Evolutionary conservation across 1,284 basidiomycete genomes (phyloP).

Genomic region (Ceratorhiza oryzae-sativae): DNA sequence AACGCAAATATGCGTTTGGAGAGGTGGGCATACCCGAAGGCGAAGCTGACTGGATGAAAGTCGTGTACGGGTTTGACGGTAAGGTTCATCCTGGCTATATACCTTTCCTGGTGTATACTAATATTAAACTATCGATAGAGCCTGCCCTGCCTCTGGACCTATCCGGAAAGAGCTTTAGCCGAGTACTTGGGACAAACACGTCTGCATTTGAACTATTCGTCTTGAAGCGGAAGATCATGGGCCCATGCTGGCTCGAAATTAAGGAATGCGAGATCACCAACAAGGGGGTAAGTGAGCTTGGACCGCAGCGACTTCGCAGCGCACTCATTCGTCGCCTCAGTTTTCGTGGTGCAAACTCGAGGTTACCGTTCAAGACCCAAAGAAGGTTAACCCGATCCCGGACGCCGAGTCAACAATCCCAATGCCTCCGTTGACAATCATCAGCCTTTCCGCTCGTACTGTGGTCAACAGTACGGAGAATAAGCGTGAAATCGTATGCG

Average conservation of each 20-base stretch:
- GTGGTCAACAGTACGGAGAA: constrained; percentile 95
- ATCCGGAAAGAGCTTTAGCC: constrained; percentile 83
- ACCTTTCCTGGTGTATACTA: neutral
- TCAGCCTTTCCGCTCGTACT: constrained; percentile 89
- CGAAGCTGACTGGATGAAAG: constrained; percentile 90
- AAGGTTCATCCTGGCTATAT: constrained; percentile 45
- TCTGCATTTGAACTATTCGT: constrained; percentile 95
- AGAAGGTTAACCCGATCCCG: constrained; percentile 83
- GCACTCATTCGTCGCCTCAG: constrained; percentile 53
- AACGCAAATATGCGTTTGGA: constrained; percentile 93
- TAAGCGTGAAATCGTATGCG: constrained; percentile 91
- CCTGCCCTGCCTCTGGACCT: constrained; percentile 73
- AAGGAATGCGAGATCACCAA: constrained; percentile 74
- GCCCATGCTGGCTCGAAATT: constrained; percentile 95
- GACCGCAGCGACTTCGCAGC: neutral
- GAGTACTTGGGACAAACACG: constrained; percentile 92
- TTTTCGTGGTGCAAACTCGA: constrained; percentile 96
- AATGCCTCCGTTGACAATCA: constrained; percentile 87
- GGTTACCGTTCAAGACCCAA: constrained; percentile 84
- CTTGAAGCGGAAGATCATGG: constrained; percentile 97
- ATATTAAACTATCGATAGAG: constrained; percentile 50
- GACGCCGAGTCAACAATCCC: constrained; percentile 71
- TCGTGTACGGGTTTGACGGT: constrained; percentile 86
- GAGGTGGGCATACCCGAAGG: constrained; percentile 81
- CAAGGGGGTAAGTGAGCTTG: constrained; percentile 67